Percentiles rank a stretch among this genome's conserved stretches.
phyloP scores from a whole-genome alignment of 257 asterid genomes.

The Fraxinus excelsior region DNA sequence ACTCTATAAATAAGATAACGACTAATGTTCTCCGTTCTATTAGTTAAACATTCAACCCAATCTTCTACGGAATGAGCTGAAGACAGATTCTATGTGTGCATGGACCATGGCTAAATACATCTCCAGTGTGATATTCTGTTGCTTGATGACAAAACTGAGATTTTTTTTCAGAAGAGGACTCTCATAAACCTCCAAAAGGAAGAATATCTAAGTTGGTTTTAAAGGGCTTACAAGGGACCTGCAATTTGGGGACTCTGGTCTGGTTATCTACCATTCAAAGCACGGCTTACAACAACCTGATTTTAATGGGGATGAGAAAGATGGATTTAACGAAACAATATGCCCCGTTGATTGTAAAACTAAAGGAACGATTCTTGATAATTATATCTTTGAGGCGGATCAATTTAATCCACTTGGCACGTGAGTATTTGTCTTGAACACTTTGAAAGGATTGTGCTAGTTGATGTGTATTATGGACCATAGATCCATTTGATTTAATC shows the following conservation, averaged over 20 bases:
- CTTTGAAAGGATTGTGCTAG: too few relatives aligned
- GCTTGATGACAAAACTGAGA: too few relatives aligned
- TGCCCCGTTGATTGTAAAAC: slow-evolving; percentile 63
- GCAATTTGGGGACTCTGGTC: slow-evolving; percentile 41
- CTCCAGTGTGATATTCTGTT: not conserved
- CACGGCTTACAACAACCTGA: slow-evolving; percentile 41
- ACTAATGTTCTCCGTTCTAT: too few relatives aligned
- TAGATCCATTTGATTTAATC: too few relatives aligned
- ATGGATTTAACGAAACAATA: slow-evolving; percentile 53
- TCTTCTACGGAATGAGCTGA: not conserved
- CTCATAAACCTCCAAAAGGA: slow-evolving; percentile 1
- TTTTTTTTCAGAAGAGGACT: not conserved
- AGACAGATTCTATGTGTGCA: not conserved
- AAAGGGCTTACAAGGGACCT: slow-evolving; percentile 35
- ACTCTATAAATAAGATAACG: not conserved
- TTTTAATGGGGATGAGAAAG: slow-evolving; percentile 32
- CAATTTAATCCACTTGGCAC: too few relatives aligned
- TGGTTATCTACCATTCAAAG: slow-evolving; percentile 49
- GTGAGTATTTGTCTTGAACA: too few relatives aligned
- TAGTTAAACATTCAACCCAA: not conserved
- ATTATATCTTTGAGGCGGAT: too few relatives aligned
- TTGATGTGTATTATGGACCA: too few relatives aligned
- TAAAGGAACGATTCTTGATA: slow-evolving; percentile 57
- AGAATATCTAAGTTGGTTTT: slow-evolving; percentile 36
- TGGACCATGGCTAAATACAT: not conserved